Conservation (phyloP, 495 filamentous ascomycete species). For the Aspergillus homomorphus region DNA sequence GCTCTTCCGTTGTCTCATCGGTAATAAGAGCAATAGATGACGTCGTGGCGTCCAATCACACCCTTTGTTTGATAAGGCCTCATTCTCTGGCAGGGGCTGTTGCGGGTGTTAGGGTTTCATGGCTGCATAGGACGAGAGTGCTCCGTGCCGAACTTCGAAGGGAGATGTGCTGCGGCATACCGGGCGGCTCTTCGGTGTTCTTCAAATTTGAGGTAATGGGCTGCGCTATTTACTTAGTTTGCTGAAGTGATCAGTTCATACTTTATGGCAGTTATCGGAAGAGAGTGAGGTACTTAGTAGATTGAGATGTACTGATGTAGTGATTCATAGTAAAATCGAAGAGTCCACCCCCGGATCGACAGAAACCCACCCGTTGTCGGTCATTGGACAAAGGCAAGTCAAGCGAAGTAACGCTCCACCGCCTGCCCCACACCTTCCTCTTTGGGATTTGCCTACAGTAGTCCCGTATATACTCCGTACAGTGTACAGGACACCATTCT, state of each 20-base stretch:
- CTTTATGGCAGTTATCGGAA: background rate
- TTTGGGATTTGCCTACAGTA: background rate
- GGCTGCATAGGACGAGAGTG: slow-evolving; percentile 4
- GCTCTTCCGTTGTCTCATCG: slow-evolving; percentile 21
- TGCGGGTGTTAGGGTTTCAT: background rate
- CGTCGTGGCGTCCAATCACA: slow-evolving; percentile 22
- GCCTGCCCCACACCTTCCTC: background rate
- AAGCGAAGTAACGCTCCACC: background rate
- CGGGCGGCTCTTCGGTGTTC: background rate
- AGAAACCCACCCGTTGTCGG: background rate
- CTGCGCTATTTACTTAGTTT: background rate
- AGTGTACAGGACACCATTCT: background rate
- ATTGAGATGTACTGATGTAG: too few relatives aligned
- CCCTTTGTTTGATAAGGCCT: background rate
- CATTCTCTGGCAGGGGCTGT: background rate
- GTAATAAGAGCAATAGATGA: slow-evolving; percentile 35
- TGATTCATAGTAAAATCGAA: too few relatives aligned
- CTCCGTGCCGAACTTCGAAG: background rate
- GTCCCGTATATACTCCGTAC: too few relatives aligned
- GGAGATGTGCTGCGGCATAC: background rate
- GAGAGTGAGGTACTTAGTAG: too few relatives aligned
- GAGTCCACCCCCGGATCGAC: background rate
- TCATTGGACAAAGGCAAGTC: background rate
- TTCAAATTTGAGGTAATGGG: too few relatives aligned
- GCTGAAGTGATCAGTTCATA: background rate